Evolutionary conservation across 2,329 filamentous ascomycete genomes (phyloP).

Genomic region (Metarhizium album): DNA sequence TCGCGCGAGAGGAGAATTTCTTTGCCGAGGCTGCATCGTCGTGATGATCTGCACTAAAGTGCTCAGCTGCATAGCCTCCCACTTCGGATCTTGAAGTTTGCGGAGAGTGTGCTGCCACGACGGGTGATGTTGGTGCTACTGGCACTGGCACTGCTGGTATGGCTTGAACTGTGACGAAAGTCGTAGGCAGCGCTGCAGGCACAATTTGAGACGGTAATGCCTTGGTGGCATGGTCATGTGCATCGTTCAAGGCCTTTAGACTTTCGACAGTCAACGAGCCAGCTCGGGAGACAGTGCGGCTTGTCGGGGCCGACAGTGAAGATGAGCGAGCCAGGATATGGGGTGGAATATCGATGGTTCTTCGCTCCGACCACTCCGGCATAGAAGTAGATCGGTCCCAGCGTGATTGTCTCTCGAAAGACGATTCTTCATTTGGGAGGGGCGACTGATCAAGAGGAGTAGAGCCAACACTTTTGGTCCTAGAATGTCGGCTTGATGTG

Average conservation of each 20-base stretch:
- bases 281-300: constrained; percentile 40
- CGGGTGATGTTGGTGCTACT: background rate
- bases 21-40: constrained; percentile 43
- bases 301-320: constrained; percentile 52
- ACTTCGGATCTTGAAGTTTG: constrained; percentile 2
- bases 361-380: constrained; percentile 39
- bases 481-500: constrained; percentile 46
- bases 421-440: constrained; percentile 30
- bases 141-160: background rate
- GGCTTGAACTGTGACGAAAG: too few relatives aligned
- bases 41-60: constrained; percentile 36
- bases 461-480: constrained; percentile 42
- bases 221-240: constrained; percentile 10
- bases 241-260: constrained; percentile 41
- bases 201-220: background rate
- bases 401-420: constrained; percentile 31
- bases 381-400: constrained; percentile 34
- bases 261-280: constrained; percentile 35
- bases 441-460: constrained; percentile 31
- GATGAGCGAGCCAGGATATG: constrained; percentile 45
- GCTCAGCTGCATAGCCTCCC: constrained; percentile 10
- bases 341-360: constrained; percentile 51
- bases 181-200: background rate
- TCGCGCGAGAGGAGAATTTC: constrained; percentile 44
- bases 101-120: constrained; percentile 1